Evolutionary conservation across 805 yeast genomes (phyloP), one percentile per base, ranked within the genome.

Genomic region (Wickerhamomyces tratensis): DNA sequence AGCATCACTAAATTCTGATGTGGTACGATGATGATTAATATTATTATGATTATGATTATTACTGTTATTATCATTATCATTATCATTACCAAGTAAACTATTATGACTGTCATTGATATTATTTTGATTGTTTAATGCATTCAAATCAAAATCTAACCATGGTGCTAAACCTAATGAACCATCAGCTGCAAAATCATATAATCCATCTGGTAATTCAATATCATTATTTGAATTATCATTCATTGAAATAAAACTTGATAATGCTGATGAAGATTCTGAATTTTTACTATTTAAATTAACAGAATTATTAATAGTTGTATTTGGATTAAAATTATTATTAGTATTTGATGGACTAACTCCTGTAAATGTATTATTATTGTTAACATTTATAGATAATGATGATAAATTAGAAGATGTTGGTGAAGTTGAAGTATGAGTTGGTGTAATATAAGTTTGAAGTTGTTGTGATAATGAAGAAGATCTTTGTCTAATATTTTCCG

Each of bases 151-250:
- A 42, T 76, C 82, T 43, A 83, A 60, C 51, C 82, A 71, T 9
- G 83, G 83, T 2, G 85, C 87, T 42, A 84, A 62, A 1, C 91
- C 91, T 36, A 83, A 62, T 0, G 91, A 84, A 1, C 87, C 91
- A 62, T 84, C 93, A 4, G 86, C 86, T n/a, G 82, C 84, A 58
- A 80, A 82, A 44, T 81, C 87, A 50, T 31, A 31, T 31, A 31
- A 12, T 8, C 60, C 61, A 42, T 63, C 66, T 2, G 54, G 42
- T 20, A 46, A 25, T 15, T 49, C 49, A 5, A 37, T 33, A 12
- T 48, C 46, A 25, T 42, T 39, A 7, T 39, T 43, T 14, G 13
- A 25, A 29, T 36, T 42, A 14, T 15, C 40, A n/a, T 20, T 20
- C 20, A 20, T 20, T 20, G 20, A 20, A 20, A 20, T 20, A 20